Percentiles rank a stretch among this genome's conserved stretches.
phyloP scores from a whole-genome alignment of 768 basidiomycete species.

The Kwoniella botswanensis region DNA sequence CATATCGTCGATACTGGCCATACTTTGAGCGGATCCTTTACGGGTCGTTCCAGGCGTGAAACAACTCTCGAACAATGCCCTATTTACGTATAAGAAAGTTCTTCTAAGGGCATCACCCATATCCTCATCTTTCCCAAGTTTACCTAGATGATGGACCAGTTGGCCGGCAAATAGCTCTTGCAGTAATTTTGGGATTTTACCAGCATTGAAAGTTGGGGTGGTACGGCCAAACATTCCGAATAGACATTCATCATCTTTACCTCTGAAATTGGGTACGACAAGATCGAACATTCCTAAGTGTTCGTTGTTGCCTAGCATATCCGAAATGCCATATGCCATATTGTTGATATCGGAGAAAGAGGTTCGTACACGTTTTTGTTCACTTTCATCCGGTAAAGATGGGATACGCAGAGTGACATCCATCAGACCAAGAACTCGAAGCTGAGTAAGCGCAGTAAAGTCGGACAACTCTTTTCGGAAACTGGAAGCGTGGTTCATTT shows the following conservation, averaged over 20 bases:
- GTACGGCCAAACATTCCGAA: conserved; percentile 95
- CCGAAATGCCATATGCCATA: conserved; percentile 96
- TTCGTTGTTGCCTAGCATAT: conserved; percentile 77
- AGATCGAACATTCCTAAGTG: conserved; percentile 88
- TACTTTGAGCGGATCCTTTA: conserved; percentile 75
- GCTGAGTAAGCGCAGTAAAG: conserved; percentile 81
- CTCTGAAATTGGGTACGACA: conserved; percentile 83
- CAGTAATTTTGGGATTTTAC: conserved; percentile 75
- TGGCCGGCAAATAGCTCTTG: conserved; percentile 76
- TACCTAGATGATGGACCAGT: conserved; percentile 67
- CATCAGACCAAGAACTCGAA: conserved; percentile 94
- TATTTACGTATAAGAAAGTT: conserved; percentile 85
- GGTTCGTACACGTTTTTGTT: conserved; percentile 88
- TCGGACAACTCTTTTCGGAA: conserved; percentile 68
- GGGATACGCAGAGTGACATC: conserved; percentile 77
- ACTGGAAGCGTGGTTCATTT: conserved; percentile 55
- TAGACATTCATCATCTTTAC: conserved; percentile 76
- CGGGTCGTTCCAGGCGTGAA: conserved; percentile 60
- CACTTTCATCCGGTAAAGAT: conserved; percentile 65
- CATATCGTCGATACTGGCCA: conserved; percentile 50
- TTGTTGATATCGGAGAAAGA: conserved; percentile 84
- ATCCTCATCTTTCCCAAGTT: conserved; percentile 59
- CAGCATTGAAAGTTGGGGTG: conserved; percentile 61
- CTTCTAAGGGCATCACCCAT: conserved; percentile 74
- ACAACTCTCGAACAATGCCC: conserved; percentile 73